Evolutionary conservation across 352 stramenopile species (phyloP), one percentile per base, ranked within the genome.

Genomic region (Saprolegnia diclina): DNA sequence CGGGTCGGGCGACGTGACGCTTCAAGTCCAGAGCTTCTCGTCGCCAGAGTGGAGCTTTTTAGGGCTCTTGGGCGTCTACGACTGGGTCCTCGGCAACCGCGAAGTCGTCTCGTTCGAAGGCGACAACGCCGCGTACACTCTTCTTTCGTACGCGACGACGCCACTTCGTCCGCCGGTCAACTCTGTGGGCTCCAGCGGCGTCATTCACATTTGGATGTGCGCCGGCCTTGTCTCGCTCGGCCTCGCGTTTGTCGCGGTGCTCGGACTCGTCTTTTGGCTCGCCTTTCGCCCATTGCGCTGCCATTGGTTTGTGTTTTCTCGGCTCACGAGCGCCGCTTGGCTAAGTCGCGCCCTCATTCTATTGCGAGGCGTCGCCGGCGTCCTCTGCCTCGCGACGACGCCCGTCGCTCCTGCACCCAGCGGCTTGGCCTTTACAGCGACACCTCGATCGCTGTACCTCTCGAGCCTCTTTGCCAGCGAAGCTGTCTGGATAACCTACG

Each of bases 71-170:
- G 16, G 29, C 16, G 6, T 65, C 38, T 65, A 32, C 6, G 56
- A 65, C 38, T 65, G 56, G 56, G 56, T 19, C 9, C 11, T 35
- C 21, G 13, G 29, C 24, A 19, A 11, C 4, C 38, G 56, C 38
- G 56, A 65, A 65, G 56, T 65, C 24, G 38, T 65, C 6, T 65
- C 56, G 5, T 65, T 65, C 24, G 56, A 65, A 52, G 56, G 56
- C 44, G 56, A 65, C 44, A 21, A 6, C 44, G 29, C 11, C 9
- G 19, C 21, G 21, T 59, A 59, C 52, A 37, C 52, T 10, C 35
- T 59, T 13, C 52, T 32, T 16, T 29, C 52, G 52, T 59, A 32
- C 52, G 21, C 21, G 24, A 19, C 52, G 14, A 32, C 9, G 9
- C 19, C 19, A 22, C 5, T 38, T 10, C 21, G 10, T 5, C 6